Evolutionary conservation across 305 asterid species (phyloP), one percentile per base, ranked within the genome.

Genomic region (Fraxinus nigra): DNA sequence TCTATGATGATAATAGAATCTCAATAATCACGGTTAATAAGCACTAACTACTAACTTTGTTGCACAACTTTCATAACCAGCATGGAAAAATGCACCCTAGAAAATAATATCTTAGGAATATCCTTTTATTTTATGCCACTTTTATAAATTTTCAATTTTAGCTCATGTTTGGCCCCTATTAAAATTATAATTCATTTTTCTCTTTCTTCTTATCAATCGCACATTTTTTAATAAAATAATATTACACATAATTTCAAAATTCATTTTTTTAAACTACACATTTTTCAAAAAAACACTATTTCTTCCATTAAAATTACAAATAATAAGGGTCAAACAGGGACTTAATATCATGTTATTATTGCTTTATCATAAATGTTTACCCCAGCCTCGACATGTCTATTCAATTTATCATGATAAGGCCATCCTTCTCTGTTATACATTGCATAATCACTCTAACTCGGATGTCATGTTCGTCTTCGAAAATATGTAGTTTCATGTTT

Each of bases 1-100:
- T 34, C 37, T 34, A 34, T 34, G 37, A 34, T 34, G 6, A 34
- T 30, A 34, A 34, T 34, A 5, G 5, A 34, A 34, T 34, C 37
- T 34, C 37, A 34, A 34, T 0, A 5, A 34, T 34, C 37, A 34
- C 37, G 37, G 7, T 34, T 34, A 34, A 5, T 34, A 34, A 34
- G 6, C 5, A 35, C 8, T 37, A 24, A 24, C 2, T 76, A 35
- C 8, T 37, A 24, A 24, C 2, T 76, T 5, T 76, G 69, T 76
- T 48, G 30, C 26, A 77, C 80, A 37, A 80, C 72, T 67, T 76
- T 84, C 77, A 63, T 51, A 79, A 78, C 69, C 86, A 70, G 46
- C 82, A 46, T 82, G 1, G 80, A 18, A 69, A 72, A 33, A 26
- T 67, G 74, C 48, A 75, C 54, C 74, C 22, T 43, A 33, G 26